A percentile compares a stretch with the other conserved stretches of the same genome.
phyloP scores from a whole-genome alignment of 2,329 filamentous ascomycete genomes.

The Ascochyta rabiei region DNA sequence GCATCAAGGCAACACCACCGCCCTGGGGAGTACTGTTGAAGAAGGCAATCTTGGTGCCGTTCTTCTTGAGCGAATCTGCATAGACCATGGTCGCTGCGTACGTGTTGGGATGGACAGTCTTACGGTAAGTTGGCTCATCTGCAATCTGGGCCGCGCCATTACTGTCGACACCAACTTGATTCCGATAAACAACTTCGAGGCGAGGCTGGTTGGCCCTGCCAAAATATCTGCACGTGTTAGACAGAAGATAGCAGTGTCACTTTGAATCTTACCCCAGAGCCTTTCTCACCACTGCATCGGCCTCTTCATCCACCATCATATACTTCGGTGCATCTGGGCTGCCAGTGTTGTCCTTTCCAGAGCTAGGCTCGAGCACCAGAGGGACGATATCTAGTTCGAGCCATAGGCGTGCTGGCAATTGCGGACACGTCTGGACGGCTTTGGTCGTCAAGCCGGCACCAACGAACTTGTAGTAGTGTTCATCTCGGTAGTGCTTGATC shows the following conservation, averaged over 20 bases:
- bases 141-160: conserved; percentile 68
- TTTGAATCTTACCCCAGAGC: conserved; percentile 67
- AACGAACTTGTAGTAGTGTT: conserved; percentile 75
- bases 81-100: conserved; percentile 71
- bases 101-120: conserved; percentile 65
- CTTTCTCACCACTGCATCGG: conserved; percentile 80
- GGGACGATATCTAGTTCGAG: conserved; percentile 77
- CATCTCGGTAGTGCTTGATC: conserved; percentile 65
- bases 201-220: conserved; percentile 74
- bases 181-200: conserved; percentile 68
- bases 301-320: conserved; percentile 76
- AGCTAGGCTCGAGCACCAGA: conserved; percentile 59
- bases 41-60: conserved; percentile 73
- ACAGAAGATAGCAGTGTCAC: not conserved
- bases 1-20: conserved; percentile 83
- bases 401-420: conserved; percentile 75
- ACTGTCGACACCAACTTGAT: conserved; percentile 73
- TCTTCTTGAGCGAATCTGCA: conserved; percentile 65
- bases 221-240: conserved; percentile 55
- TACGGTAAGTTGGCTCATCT: conserved; percentile 62
- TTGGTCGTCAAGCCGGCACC: conserved; percentile 71
- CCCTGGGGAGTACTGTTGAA: conserved; percentile 82
- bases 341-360: conserved; percentile 8
- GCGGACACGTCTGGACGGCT: conserved; percentile 66
- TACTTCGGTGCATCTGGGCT: conserved; percentile 51